Conservation (phyloP, 306 rosid species). For the Cercis canadensis region DNA sequence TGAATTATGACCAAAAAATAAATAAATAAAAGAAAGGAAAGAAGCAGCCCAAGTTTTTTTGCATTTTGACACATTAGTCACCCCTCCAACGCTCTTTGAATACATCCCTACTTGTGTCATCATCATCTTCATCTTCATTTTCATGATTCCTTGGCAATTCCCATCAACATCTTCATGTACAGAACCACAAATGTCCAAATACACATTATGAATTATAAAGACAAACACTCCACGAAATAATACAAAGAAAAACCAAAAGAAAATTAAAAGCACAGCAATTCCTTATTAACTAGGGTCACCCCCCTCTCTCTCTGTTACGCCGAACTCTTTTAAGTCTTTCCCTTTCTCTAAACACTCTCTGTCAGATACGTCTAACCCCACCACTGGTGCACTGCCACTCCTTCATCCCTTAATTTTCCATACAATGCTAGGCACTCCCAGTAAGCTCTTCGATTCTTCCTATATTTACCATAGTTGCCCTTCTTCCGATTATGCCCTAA, state of each 20-base stretch:
- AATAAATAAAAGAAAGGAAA: neutral
- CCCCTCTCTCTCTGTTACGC: constrained; percentile 26
- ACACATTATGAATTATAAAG: neutral
- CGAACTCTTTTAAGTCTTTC: constrained; percentile 1
- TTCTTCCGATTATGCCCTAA: constrained; percentile 16
- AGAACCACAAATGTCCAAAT: neutral
- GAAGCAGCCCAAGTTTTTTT: neutral
- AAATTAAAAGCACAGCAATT: constrained; percentile 1
- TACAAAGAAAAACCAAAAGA: neutral
- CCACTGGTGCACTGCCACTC: constrained; percentile 97
- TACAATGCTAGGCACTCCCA: constrained; percentile 90
- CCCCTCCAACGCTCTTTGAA: neutral
- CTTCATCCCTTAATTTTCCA: constrained; percentile 77
- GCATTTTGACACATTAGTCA: neutral
- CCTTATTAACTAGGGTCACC: neutral
- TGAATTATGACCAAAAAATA: neutral
- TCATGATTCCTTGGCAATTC: constrained; percentile 1
- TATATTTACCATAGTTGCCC: neutral
- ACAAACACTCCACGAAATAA: constrained; percentile 3
- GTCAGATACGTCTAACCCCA: constrained; percentile 58
- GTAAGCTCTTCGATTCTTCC: constrained; percentile 59
- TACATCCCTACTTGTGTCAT: neutral
- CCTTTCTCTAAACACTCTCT: neutral
- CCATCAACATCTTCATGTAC: neutral
- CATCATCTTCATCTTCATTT: neutral